Evolutionary conservation across 345 rosid species (phyloP).

Genomic region (Angophora floribunda): DNA sequence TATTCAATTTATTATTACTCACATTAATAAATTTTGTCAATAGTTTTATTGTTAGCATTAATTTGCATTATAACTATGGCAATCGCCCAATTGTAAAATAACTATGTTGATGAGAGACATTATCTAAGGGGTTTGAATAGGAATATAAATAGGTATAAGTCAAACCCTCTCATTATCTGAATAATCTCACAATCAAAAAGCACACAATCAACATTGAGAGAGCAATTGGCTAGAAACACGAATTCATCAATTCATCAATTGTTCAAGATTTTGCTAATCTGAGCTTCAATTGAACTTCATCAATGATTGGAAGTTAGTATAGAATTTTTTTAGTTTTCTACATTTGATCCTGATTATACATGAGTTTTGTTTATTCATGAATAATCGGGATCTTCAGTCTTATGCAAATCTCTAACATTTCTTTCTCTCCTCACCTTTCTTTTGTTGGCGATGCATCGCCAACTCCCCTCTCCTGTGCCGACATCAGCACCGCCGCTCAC

Average conservation of each 20-base stretch:
- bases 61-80: too few relatives aligned
- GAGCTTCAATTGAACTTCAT: neutral
- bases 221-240: fast-evolving
- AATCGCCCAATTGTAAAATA: too few relatives aligned
- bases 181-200: too few relatives aligned
- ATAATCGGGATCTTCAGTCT: too few relatives aligned
- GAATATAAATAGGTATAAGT: too few relatives aligned
- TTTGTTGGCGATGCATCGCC: neutral
- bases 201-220: neutral
- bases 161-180: too few relatives aligned
- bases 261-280: neutral
- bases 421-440: neutral
- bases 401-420: neutral
- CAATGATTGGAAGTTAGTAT: neutral
- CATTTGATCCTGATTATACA: neutral
- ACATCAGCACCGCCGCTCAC: conserved; percentile 26
- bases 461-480: conserved; percentile 5
- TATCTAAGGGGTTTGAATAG: neutral
- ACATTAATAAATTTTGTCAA: too few relatives aligned
- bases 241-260: neutral
- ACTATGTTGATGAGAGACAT: neutral
- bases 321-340: too few relatives aligned
- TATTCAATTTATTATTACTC: too few relatives aligned
- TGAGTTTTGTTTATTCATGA: too few relatives aligned
- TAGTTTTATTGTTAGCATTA: too few relatives aligned